Evolutionary conservation across 148 eudicot species (phyloP).

Genomic region (Cornus controversa): DNA sequence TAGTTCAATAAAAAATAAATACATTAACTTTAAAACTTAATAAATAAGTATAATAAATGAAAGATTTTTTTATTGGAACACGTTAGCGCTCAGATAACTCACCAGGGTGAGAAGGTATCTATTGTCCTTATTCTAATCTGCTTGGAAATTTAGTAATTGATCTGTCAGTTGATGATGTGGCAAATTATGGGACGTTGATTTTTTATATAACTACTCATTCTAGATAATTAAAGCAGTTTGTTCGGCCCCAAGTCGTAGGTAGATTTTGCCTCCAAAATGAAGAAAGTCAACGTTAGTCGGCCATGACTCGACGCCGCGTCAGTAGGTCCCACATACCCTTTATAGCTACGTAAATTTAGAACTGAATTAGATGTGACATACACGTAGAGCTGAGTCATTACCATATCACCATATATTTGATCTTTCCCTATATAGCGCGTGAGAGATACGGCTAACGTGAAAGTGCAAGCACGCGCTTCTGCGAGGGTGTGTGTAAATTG

Average conservation of each 20-base stretch:
- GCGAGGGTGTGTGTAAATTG: neutral
- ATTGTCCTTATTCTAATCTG: no score
- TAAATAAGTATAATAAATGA: no score
- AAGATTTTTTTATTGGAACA: no score
- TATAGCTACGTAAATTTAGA: neutral
- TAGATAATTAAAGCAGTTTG: neutral
- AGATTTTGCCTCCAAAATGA: neutral
- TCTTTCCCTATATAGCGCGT: neutral
- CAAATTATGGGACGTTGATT: neutral
- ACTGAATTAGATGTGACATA: neutral
- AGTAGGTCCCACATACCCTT: slow-evolving; percentile 4
- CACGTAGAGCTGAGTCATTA: slow-evolving; percentile 14
- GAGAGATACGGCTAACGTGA: neutral
- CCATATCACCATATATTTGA: neutral
- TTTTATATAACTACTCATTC: neutral
- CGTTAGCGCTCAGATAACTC: no score
- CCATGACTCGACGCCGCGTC: slow-evolving; percentile 13
- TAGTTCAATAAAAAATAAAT: no score
- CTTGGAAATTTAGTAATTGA: no score
- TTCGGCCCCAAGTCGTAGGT: neutral
- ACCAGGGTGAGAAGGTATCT: no score
- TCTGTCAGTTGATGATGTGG: no score
- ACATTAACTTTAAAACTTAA: no score
- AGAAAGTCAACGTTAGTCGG: slow-evolving; percentile 7
- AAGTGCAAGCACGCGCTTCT: neutral